Evolutionary conservation across 2,329 filamentous ascomycete species (phyloP), one percentile per base, ranked within the genome.

Genomic region (Phialophora macrospora): DNA sequence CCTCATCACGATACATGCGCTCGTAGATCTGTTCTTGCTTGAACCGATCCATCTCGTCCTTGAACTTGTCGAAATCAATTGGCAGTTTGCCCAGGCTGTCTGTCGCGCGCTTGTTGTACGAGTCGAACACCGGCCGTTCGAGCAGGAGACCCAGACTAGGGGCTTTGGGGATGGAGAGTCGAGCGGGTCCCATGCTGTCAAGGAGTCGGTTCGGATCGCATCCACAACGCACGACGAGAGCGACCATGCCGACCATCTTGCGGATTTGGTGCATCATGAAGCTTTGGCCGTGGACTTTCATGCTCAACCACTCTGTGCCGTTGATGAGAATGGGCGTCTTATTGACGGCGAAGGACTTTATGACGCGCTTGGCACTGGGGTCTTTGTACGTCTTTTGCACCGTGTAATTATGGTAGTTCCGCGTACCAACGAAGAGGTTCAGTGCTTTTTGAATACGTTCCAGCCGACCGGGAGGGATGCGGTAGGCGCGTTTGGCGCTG

Each of bases 241-340:
- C 88, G 8, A 88, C 92, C 90, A 99, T 93, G 63, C 91, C 92
- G 17, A 99, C 92, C 95, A 99, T 98, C 80, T 98, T 99, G 74
- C 95, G 90, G 78, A 99, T 99, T 81, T 99, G 95, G 79, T 99
- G 95, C 95, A 99, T 99, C 95, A 99, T 99, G 84, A 99, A 99
- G 75, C 90, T 94, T 79, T 99, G 95, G 0, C 95, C 95, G 78
- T 99, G 95, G 26, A 99, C 93, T 77, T 96, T 97, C 71, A 98
- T 83, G 51, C 90, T 95, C 4, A 99, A 83, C 95, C 95, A 99
- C 81, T 99, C 91, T 1, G 93, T 97, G 75, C 94, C 88, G 77
- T 92, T 87, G 78, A 96, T 96, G 74, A 93, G 87, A 74, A 97
- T 89, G 0, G 93, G 92, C 59, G 85, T 82, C 2, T 82, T 80